Evolutionary conservation across 345 rosid species (phyloP), one percentile per base, ranked within the genome.

Genomic region (Noccaea bulbosa): DNA sequence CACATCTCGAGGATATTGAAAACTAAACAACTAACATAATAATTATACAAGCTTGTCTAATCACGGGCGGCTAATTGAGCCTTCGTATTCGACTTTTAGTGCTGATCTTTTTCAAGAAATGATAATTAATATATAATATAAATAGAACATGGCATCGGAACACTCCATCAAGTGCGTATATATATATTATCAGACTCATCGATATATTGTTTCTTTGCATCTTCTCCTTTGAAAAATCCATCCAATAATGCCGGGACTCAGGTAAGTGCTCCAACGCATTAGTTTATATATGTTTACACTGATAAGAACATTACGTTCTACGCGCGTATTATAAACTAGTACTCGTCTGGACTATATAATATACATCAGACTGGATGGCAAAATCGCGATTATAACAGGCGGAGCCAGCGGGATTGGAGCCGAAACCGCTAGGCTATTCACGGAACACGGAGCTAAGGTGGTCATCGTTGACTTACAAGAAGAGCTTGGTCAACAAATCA

Each of bases 391-490:
- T 34, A 78, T 93, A 62, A 91, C 96, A 7, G 97, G 98, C 1
- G 92, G 81, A 24, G 96, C 97, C 3, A 91, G 96, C 11, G 97
- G 97, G 30, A 88, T 90, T 24, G 98, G 98, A 8, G 96, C 86
- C 43, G 89, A 80, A 60, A 76, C 94, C 3, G 87, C 74, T 43
- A 79, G 80, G 71, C 34, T 93, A 10, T 93, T 93, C 58, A 80
- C 74, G 0, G 75, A 87, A 11, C 75, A 88, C 4, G 98, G 98
- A 9, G 97, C 96, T 22, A 72, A 71, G 15, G 88, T 90, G 9
- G 88, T 93, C 0, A 79, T 72, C 0, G 92, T 83, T 0, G 98
- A 93, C 70, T 60, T 90, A 38, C 96, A 88, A 39, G 96, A 88
- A 43, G 81, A 86, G 34, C 20, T 86, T 1, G 97, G 98, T 0